Percentiles rank a stretch among this genome's conserved stretches.
Conservation (phyloP, 192 early-diverging fungal genomes). For the Backusella tarrabulga region DNA sequence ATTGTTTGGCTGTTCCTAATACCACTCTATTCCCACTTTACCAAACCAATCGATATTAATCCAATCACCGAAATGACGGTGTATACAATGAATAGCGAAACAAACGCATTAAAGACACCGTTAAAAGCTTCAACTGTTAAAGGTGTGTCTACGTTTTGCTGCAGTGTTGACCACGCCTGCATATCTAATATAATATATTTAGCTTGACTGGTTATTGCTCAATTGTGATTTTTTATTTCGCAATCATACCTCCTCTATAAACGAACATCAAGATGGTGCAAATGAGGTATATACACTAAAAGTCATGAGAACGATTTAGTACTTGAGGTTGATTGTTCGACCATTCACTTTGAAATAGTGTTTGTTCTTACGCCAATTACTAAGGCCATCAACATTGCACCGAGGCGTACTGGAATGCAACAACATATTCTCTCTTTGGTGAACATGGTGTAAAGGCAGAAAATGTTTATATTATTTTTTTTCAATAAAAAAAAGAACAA, state of each 20-base stretch:
- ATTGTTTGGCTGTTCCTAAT: not conserved
- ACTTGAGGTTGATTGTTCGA: not conserved
- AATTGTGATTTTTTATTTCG: not conserved
- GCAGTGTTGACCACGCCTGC: not conserved
- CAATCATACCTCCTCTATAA: not conserved
- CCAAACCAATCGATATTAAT: constrained; percentile 10
- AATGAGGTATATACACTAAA: not conserved
- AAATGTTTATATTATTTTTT: not conserved
- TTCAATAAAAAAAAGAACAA: not conserved
- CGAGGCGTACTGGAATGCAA: constrained; percentile 18
- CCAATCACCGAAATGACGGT: not conserved
- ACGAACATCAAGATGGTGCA: not conserved
- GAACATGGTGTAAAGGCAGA: not conserved
- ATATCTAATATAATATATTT: constrained; percentile 3
- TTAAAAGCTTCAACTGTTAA: constrained; percentile 13
- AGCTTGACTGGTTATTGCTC: not conserved
- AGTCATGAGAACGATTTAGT: not conserved
- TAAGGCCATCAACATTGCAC: constrained; percentile 14
- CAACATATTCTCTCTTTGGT: constrained; percentile 15
- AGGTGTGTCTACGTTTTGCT: constrained; percentile 4
- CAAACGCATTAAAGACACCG: constrained; percentile 14
- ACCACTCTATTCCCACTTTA: not conserved
- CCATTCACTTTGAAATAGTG: not conserved
- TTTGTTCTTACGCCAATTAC: constrained; percentile 16
- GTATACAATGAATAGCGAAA: constrained; percentile 3